Evolutionary conservation across 306 rosid genomes (phyloP).

Genomic region (Malus sieversii): DNA sequence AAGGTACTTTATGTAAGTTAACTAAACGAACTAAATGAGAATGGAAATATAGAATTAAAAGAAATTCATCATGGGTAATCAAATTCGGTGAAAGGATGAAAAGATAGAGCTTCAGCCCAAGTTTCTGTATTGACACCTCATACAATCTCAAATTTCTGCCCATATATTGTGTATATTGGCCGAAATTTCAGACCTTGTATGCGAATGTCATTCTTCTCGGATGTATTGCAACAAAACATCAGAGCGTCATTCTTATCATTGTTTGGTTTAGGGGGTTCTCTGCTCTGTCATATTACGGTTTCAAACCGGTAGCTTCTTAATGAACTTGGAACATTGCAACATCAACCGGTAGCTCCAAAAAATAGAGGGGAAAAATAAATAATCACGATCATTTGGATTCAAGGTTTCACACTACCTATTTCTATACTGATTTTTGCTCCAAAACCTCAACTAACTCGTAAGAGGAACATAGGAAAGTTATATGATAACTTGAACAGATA

Average conservation of each 20-base stretch:
- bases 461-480: not conserved
- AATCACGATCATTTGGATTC: not conserved
- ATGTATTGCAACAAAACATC: not conserved
- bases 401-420: not conserved
- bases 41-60: no score
- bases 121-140: not conserved
- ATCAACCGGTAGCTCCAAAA: not conserved
- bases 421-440: not conserved
- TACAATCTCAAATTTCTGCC: not conserved
- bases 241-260: not conserved
- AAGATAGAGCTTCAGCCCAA: not conserved
- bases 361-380: not conserved
- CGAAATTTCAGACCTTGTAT: not conserved
- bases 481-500: slow-evolving; percentile 18
- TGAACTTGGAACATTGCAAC: not conserved
- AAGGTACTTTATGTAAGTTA: no score
- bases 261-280: not conserved
- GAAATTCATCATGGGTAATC: not conserved
- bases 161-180: not conserved
- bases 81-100: not conserved
- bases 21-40: no score
- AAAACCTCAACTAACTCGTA: not conserved
- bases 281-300: not conserved
- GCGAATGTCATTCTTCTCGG: not conserved
- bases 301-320: not conserved